These are phyloP conservation scores for Apiotrichum siamense DNA, from an alignment of 1,284 basidiomycete species.

Conservation along the genomic window DNA sequence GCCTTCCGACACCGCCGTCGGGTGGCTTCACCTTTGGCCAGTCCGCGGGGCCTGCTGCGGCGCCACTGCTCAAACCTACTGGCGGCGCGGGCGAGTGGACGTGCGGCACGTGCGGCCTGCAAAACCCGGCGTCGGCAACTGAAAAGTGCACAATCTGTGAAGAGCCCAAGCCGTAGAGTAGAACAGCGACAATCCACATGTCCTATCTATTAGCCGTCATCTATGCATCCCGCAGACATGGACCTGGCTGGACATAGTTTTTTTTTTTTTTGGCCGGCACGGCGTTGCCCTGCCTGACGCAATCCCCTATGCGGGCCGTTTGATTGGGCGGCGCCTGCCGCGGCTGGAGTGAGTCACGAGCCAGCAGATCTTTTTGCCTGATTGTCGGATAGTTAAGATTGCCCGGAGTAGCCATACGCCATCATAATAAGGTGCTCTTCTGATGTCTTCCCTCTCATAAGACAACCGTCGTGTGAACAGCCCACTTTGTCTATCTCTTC, in stretches of 20 bases:
- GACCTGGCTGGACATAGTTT: no score
- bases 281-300: no score
- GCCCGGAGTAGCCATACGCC: no score
- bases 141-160: slow-evolving; percentile 56
- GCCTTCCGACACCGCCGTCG: neutral
- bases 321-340: no score
- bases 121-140: slow-evolving; percentile 49
- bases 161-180: slow-evolving; percentile 29
- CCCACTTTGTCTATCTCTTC: no score
- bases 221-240: neutral
- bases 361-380: neutral
- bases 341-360: no score
- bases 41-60: neutral
- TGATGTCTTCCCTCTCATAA: no score
- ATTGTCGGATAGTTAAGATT: neutral
- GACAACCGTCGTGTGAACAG: no score
- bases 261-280: neutral
- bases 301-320: no score
- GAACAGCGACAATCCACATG: neutral
- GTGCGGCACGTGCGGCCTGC: slow-evolving; percentile 51
- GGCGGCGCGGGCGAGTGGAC: slow-evolving; percentile 45
- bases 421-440: no score
- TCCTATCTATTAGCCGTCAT: neutral
- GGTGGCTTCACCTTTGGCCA: slow-evolving; percentile 4
- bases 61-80: slow-evolving; percentile 7